Percentiles rank a stretch among this genome's conserved stretches.
Evolutionary conservation across 2,329 filamentous ascomycete species (phyloP).

Genomic region (Fusarium circinatum): DNA sequence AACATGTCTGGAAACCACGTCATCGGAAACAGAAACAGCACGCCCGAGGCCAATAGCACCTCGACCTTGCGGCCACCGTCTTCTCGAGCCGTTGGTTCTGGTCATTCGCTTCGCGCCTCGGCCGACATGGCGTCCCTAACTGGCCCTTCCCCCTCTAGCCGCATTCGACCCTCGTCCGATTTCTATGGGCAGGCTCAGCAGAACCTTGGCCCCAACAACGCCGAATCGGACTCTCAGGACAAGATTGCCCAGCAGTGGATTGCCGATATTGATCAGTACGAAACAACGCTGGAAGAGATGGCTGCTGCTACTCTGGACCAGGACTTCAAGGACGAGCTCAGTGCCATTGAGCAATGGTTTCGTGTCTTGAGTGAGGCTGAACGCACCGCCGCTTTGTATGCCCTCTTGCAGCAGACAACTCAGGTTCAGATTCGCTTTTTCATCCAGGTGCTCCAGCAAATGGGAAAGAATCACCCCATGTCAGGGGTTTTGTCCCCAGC

Average conservation of each 20-base stretch:
- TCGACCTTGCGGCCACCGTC: constrained; percentile 84
- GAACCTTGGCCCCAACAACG: constrained; percentile 71
- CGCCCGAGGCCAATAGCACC: constrained; percentile 86
- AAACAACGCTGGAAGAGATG: constrained; percentile 99
- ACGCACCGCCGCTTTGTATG: constrained; percentile 93
- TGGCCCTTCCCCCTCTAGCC: constrained; percentile 73
- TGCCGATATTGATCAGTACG: constrained; percentile 97
- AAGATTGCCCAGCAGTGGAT: constrained; percentile 98
- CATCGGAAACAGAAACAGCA: constrained; percentile 93
- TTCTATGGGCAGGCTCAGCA: constrained; percentile 85
- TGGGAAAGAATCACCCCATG: constrained; percentile 98
- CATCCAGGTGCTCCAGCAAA: constrained; percentile 97
- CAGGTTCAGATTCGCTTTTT: constrained; percentile 99
- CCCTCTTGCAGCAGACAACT: constrained; percentile 95
- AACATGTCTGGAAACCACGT: constrained; percentile 75
- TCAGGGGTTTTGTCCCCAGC: constrained; percentile 93
- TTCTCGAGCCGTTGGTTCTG: constrained; percentile 79
- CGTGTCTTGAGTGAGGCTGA: constrained; percentile 96
- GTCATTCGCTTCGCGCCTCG: constrained; percentile 90
- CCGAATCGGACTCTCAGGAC: constrained; percentile 85
- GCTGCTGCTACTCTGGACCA: constrained; percentile 97
- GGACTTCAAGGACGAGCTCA: constrained; percentile 99
- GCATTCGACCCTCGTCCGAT: constrained; percentile 94
- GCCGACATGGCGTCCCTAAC: constrained; percentile 92
- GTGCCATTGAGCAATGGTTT: constrained; percentile 99